phyloP scores from a whole-genome alignment of 2,329 filamentous ascomycete genomes.

The Botrytis fabae region DNA sequence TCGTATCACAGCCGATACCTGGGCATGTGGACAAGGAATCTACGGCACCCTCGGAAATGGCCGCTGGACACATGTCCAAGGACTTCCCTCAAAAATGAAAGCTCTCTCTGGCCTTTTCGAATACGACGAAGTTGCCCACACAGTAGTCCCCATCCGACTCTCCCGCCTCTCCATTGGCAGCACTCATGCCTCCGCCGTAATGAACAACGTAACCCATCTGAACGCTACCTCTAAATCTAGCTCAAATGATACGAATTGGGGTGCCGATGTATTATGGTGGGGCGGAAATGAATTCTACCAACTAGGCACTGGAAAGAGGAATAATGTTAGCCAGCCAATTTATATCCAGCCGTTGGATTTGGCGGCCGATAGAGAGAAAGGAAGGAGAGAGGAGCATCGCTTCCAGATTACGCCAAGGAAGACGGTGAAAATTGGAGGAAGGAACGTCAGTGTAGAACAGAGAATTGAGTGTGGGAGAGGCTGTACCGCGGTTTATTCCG shows the following conservation, averaged over 20 bases:
- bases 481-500: constrained; percentile 81
- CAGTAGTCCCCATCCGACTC: constrained; percentile 74
- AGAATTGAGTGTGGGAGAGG: constrained; percentile 82
- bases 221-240: constrained; percentile 41
- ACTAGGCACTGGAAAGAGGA: constrained; percentile 86
- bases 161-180: constrained; percentile 71
- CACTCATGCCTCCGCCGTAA: constrained; percentile 78
- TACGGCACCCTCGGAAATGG: constrained; percentile 81
- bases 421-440: constrained; percentile 67
- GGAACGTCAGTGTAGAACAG: constrained; percentile 78
- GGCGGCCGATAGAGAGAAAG: constrained; percentile 59
- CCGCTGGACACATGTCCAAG: constrained; percentile 84
- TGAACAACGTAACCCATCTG: constrained; percentile 77
- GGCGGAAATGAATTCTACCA: constrained; percentile 94
- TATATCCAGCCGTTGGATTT: constrained; percentile 78
- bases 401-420: constrained; percentile 79
- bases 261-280: constrained; percentile 88
- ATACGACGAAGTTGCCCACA: constrained; percentile 73
- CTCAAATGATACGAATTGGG: constrained; percentile 79
- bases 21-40: constrained; percentile 84
- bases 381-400: constrained; percentile 67
- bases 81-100: constrained; percentile 76
- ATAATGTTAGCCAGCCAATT: constrained; percentile 71
- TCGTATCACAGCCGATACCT: constrained; percentile 71
- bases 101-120: constrained; percentile 80